Conservation (phyloP, 176 grass and related monocot genomes). For the barley (Hordeum vulgare) region DNA sequence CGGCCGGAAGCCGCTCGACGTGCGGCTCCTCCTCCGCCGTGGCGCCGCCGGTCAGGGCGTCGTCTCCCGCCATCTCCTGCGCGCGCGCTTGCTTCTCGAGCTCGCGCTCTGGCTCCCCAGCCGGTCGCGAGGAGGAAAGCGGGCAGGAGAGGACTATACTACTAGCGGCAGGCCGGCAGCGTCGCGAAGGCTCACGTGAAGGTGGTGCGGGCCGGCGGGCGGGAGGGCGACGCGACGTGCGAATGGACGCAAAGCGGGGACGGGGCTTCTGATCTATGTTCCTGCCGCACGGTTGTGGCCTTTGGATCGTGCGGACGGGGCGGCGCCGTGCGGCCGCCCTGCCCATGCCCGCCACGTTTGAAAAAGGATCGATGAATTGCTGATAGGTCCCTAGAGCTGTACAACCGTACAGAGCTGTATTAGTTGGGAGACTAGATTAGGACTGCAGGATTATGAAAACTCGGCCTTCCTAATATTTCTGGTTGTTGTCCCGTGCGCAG, state of each 20-base stretch:
- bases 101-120: neutral
- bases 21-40: constrained; percentile 29
- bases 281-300: neutral
- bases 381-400: neutral
- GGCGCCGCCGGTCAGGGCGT: neutral
- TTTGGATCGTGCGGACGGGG: constrained; percentile 16
- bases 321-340: neutral
- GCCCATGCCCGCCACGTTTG: neutral
- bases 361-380: neutral
- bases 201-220: constrained; percentile 16
- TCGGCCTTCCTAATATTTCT: too few relatives aligned
- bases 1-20: constrained; percentile 68
- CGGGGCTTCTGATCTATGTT: constrained; percentile 15
- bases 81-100: neutral
- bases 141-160: constrained; percentile 2
- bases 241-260: neutral
- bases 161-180: neutral
- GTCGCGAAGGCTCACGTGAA: constrained; percentile 11
- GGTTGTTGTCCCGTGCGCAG: too few relatives aligned
- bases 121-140: neutral
- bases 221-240: constrained; percentile 5
- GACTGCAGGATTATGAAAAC: too few relatives aligned
- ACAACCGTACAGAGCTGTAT: neutral
- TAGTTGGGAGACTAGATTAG: too few relatives aligned
- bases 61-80: neutral